Evolutionary conservation across 2,329 filamentous ascomycete species (phyloP), one percentile per base, ranked within the genome.

Genomic region (Metarhizium humberi): DNA sequence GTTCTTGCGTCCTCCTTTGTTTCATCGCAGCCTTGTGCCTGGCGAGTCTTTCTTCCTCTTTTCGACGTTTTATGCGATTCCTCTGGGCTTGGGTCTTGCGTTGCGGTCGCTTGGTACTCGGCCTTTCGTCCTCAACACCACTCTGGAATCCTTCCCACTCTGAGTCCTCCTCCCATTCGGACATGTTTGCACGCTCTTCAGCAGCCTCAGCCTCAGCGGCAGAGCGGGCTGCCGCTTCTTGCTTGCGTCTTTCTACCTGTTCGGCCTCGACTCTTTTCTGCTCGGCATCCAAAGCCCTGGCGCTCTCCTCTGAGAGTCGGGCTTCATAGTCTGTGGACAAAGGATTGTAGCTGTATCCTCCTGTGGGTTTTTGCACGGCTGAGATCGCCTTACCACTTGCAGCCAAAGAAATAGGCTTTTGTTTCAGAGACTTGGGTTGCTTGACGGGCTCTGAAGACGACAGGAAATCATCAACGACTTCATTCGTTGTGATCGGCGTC

Each of bases 321-420:
- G 82, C 78, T 63, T 92, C 86, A 79, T 95, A 99, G 59, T 96
- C 91, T 59, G 84, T 80, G 63, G 95, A 95, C 6, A 82, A 76
- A 0, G 94, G 94, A 69, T 99, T 99, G 75, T 99, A 99, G 63
- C 90, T 95, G 70, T 86, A 90, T 57, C 90, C 91, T 16, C 86
- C 90, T 6, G 84, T 80, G 1, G 94, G 94, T 65, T 85, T 88
- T 58, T 80, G 78, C 0, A 99, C 87, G 3, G 91, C 85, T 1
- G 90, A 88, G 8, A 95, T 77, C 0, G 80, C 71, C 69, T 92
- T 95, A 42, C 91, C 92, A 65, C 79, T 90, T 47, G 87, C 88
- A n/a, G 88, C 81, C 34, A 97, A 79, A 3, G 92, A 90, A 53
- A 95, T 78, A 3, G 94, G 89, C 43, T 87, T 81, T 56, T 87